Base-by-base conservation (phyloP, 2,329 filamentous ascomycete genomes). In the Ophiostoma novo-ulmi region DNA sequence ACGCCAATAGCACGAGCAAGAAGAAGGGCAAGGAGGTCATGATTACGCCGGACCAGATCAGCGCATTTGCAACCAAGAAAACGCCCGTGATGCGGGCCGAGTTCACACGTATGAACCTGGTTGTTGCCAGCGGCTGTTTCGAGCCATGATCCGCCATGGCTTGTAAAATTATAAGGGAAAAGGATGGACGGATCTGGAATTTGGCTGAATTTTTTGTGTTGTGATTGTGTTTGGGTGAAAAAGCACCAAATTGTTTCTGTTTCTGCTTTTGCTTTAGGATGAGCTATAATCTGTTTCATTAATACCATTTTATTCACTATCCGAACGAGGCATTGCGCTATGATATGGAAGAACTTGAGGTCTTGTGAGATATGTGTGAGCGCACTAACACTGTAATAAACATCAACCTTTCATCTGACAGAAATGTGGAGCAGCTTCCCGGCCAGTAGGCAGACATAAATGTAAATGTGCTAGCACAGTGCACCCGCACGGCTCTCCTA, bases 71-170 rank as follows among this genome's bases (percentile, higher is more conserved):
- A 0, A 98, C 95, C 4, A 99, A 99, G 86, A 97, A 97, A 81
- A 94, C 91, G 20, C 94, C 94, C 0, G 92, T 98, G 13, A 92
- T 96, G 80, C 95, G 94, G 80, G 94, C 97, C 70, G 88, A 91
- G 77, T 97, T 97, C 76, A 98, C 95, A 3, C 85, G 93, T 72
- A 97, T 97, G 92, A 99, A 99, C 78, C 80, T 98, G 74, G 90
- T 97, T 14, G 84, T 98, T 73, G 93, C 93, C 31, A 93, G 91
- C 66, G 93, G 94, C 35, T 89, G 87, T 76, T 89, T 88, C 75
- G 84, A 88, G 69, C 83, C 85, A 13, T 52, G 83, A 85, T 65
- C 20, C 36, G 8, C 35, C 63, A 22, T 65, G 63, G 35, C 20
- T 39, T 39, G 20, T 39, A 65, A 17, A 8, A 22, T 35, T 26